Percentiles rank a stretch among this genome's conserved stretches.
These are phyloP conservation scores for Spergularia azorica DNA, from an alignment of 179 eudicot species.

Conservation along the genomic window DNA sequence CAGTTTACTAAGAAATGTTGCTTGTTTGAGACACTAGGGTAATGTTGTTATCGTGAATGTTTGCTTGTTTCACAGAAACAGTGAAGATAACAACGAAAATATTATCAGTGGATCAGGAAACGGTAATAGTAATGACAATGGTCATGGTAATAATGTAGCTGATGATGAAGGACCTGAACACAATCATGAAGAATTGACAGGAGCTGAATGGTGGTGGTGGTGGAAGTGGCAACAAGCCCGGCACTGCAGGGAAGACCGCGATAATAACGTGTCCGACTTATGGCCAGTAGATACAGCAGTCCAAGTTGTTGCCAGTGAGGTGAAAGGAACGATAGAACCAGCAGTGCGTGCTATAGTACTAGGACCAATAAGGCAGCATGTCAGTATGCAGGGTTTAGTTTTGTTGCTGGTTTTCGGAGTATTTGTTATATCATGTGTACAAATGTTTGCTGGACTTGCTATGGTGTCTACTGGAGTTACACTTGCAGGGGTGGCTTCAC, in stretches of 20 bases:
- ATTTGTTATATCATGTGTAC: constrained; percentile 4
- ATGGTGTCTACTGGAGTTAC: constrained; percentile 20
- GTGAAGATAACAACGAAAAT: neutral
- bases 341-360: constrained; percentile 22
- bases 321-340: constrained; percentile 17
- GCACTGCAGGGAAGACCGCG: neutral
- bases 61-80: neutral
- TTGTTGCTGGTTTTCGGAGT: constrained; percentile 13
- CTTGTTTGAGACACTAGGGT: neutral
- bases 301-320: constrained; percentile 17
- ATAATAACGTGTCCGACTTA: constrained; percentile 10
- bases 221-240: constrained; percentile 29
- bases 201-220: constrained; percentile 37
- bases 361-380: constrained; percentile 18
- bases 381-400: constrained; percentile 6
- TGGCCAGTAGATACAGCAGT: constrained; percentile 32
- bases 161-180: neutral
- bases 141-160: neutral
- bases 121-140: neutral
- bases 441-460: constrained; percentile 23
- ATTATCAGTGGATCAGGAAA: constrained; percentile 8
- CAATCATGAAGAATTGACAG: neutral
- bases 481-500: constrained; percentile 9
- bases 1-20: neutral
- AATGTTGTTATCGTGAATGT: neutral